Percentiles rank a stretch among this genome's conserved stretches.
Evolutionary conservation across 2,329 filamentous ascomycete species (phyloP).

Genomic region (Colletotrichum abscissum): DNA sequence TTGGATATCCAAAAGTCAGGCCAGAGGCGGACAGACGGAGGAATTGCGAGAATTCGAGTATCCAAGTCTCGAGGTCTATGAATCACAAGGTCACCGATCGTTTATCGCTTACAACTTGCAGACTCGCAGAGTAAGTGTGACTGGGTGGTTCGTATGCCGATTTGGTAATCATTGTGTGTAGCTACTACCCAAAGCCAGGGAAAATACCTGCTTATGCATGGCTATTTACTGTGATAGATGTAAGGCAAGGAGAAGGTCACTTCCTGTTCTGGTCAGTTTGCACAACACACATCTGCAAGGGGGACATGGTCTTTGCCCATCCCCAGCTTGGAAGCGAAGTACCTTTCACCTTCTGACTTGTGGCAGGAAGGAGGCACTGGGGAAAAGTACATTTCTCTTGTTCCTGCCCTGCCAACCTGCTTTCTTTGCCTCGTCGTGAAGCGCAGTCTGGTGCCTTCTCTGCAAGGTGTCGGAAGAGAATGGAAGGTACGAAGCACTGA

Average conservation of each 20-base stretch:
- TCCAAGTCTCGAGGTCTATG: neutral
- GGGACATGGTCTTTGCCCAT: neutral
- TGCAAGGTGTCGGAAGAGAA: no score
- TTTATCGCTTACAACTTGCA: neutral
- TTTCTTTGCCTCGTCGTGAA: neutral
- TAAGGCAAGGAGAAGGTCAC: slow-evolving; percentile 12
- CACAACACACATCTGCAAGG: slow-evolving; percentile 25
- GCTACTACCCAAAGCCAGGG: neutral
- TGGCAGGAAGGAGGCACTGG: neutral
- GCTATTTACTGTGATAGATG: neutral
- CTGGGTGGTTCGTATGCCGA: neutral
- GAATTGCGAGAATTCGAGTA: neutral
- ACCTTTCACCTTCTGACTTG: slow-evolving; percentile 1
- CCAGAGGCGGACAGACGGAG: slow-evolving; percentile 18
- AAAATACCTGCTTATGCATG: slow-evolving; percentile 1
- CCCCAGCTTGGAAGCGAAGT: neutral
- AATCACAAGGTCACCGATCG: neutral
- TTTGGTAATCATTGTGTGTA: slow-evolving; percentile 1
- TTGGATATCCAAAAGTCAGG: neutral
- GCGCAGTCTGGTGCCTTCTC: neutral
- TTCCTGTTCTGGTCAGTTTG: slow-evolving; percentile 19
- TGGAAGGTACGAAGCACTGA: neutral
- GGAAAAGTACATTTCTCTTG: neutral
- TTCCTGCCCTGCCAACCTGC: slow-evolving; percentile 3
- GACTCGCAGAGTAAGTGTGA: neutral